Percentiles rank a stretch among this genome's conserved stretches.
Conservation (phyloP, 208 protist genomes). For the Histomonas meleagridis region DNA sequence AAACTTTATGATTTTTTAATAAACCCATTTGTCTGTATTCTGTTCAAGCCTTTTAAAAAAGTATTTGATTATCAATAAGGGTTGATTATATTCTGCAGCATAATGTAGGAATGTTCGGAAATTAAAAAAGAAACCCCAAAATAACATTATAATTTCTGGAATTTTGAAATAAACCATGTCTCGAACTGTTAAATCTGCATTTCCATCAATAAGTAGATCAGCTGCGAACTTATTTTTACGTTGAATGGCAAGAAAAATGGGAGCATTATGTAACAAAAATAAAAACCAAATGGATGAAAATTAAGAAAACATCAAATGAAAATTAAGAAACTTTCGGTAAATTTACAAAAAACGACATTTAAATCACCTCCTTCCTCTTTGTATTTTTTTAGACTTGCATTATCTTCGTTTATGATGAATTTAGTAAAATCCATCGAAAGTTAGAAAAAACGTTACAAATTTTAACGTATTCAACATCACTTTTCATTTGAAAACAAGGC, state of each 20-base stretch:
- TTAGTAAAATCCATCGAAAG: conserved; percentile 36
- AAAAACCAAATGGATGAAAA: conserved; percentile 25
- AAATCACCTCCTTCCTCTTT: conserved; percentile 12
- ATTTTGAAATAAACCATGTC: not conserved
- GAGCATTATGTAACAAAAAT: not conserved
- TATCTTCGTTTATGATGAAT: not conserved
- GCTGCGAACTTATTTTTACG: not conserved
- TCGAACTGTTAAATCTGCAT: not conserved
- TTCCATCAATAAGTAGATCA: conserved; percentile 8
- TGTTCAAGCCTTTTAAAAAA: not conserved
- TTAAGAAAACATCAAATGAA: not conserved
- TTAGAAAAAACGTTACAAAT: no score
- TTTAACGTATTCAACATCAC: no score
- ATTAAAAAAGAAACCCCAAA: not conserved
- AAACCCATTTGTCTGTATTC: conserved; percentile 9
- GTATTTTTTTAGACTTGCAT: conserved; percentile 1
- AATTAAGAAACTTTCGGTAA: conserved; percentile 16
- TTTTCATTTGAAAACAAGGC: no score
- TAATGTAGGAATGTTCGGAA: conserved; percentile 13
- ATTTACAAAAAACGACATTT: not conserved
- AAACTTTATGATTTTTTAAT: not conserved
- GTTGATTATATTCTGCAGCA: not conserved
- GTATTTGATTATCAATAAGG: not conserved
- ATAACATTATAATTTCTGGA: not conserved
- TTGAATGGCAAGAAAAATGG: not conserved